Base-by-base conservation (phyloP, 2,329 filamentous ascomycete species). In the Calonectria naviculata region DNA sequence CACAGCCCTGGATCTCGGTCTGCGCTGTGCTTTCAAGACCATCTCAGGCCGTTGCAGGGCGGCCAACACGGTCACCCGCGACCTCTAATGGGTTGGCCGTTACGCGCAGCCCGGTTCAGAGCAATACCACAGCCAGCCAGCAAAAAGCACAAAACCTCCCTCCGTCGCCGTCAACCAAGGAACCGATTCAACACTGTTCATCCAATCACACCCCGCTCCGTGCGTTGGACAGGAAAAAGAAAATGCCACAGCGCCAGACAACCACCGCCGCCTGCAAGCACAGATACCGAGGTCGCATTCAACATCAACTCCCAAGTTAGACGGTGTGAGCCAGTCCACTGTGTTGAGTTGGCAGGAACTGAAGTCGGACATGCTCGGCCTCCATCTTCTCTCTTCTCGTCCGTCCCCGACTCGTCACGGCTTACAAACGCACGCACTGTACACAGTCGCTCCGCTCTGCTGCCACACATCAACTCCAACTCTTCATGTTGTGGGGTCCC, bases 401-500 rank as follows among this genome's bases (percentile, higher is more conserved):
- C 38, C 49, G n/a, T n/a, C 28, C 65, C n/a, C 61, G 13, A 26
- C 31, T 15, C 8, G 31, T 9, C 52, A 38, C 31, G 31, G 52
- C 52, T 38, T 58, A 58, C 52, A 58, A 58, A 58, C 31, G 6
- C 21, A 58, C 52, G 52, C 52, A 38, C 52, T 58, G 52, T 38
- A 58, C 52, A 28, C n/a, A 24, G n/a, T 38, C 52, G 29, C 38
- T 58, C 61, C 47, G 54, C 58, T 52, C n/a, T 60, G 38, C 31
- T 38, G 29, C 46, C 62, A 34, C 62, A 26, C 62, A 54, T 54
- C 71, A 74, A 69, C 64, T 64, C 41, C 62, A 62, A 74, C 70
- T 76, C 74, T 77, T 71, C 73, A 77, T 71, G 63, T 62, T 78
- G 76, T 78, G 76, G 76, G 73, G 74, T 61, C 71, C 58, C 74